phyloP scores from a whole-genome alignment of 208 protist genomes.

The Leishmania guyanensis region DNA sequence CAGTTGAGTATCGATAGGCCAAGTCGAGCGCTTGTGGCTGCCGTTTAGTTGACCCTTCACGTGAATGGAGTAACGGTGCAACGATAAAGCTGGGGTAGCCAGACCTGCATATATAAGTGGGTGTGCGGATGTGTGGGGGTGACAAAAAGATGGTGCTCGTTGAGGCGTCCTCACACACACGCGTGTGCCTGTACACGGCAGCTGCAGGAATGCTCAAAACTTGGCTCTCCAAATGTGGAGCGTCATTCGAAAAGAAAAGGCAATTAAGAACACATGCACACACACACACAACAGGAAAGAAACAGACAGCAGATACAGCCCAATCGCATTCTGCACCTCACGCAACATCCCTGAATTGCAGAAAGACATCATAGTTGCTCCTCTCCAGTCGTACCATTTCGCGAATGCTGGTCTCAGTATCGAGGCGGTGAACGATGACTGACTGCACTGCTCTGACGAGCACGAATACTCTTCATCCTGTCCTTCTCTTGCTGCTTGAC shows the following conservation, averaged over 20 bases:
- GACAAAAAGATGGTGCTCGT: neutral
- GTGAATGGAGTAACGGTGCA: neutral
- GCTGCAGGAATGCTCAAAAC: neutral
- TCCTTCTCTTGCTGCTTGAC: slow-evolving; percentile 25
- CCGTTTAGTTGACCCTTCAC: neutral
- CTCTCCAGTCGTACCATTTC: neutral
- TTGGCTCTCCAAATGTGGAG: neutral
- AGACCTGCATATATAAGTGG: neutral
- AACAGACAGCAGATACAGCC: neutral
- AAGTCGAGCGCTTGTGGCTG: neutral
- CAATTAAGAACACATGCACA: neutral
- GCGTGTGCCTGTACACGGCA: neutral
- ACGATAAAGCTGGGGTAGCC: neutral
- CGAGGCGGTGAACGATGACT: neutral
- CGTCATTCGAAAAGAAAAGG: neutral
- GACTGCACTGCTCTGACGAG: neutral
- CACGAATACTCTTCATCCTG: neutral
- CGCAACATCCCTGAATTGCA: neutral
- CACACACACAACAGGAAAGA: neutral
- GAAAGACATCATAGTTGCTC: neutral
- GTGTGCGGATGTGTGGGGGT: neutral
- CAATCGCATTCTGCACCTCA: neutral
- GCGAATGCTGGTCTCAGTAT: neutral
- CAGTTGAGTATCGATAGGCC: too few species aligned
- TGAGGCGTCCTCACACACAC: neutral